Base-by-base conservation (phyloP, 345 rosid species). In the Leavenworthia alabamica region DNA sequence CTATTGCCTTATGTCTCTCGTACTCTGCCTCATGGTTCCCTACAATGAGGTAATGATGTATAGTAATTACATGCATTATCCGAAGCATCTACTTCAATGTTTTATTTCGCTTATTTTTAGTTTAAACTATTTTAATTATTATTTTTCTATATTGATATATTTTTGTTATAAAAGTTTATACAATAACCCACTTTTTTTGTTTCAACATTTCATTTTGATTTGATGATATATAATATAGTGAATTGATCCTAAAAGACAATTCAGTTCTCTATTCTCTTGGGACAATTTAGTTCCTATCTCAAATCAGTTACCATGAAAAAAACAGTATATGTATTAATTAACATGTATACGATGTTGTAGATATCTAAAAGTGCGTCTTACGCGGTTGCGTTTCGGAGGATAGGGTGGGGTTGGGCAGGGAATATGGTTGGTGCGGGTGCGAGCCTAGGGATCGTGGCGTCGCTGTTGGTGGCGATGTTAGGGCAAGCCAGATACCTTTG, bases 401-500 rank as follows among this genome's bases (percentile, higher is more conserved):
- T 81, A 10, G 86, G 92, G 11, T 88, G 95, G 98, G 57, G 70
- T 40, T 86, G 96, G 98, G 90, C 86, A 20, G 80, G 96, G 80
- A 88, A 91, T 67, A 75, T 86, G 31, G 96, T 91, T 3, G 96
- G 95, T 40, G 95, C 84, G 6, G 98, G 98, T 57, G 98, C 98
- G 54, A 84, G 96, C 67, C 64, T 88, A 80, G 98, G 98, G 36
- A 91, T 88, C n/a, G 88, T 86, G 36, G 96, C 96, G 36, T 91
- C 98, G 16, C 85, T 91, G 2, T 63, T 91, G 77, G 98, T 91
- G 12, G 98, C 98, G 15, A 91, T 91, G 98, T 69, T 91, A 67
- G 98, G 96, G 19, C 98, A 91, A 75, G 89, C 98, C n/a, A 77
- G 98, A 73, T 88, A 91, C 76, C 91, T 91, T 19, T 91, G 98